Percentiles rank a stretch among this genome's conserved stretches.
These are phyloP conservation scores for Candida gigantensis DNA, from an alignment of 1,139 yeast species.

Conservation along the genomic window DNA sequence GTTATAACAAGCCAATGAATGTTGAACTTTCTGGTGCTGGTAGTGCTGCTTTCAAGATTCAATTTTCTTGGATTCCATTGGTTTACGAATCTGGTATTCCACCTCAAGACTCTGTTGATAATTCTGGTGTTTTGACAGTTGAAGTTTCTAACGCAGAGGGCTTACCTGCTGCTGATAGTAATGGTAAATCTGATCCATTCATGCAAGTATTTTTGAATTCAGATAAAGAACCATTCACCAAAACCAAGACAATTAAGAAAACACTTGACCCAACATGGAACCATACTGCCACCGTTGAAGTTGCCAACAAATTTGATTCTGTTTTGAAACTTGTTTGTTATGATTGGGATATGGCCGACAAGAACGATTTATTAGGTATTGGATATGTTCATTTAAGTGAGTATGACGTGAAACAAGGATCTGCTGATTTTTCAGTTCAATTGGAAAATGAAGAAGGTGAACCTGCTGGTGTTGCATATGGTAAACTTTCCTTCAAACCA, in stretches of 20 bases:
- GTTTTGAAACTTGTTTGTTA: conserved; percentile 56
- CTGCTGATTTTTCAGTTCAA: conserved; percentile 52
- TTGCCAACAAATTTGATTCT: conserved; percentile 63
- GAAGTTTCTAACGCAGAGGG: conserved; percentile 66
- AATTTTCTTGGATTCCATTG: conserved; percentile 77
- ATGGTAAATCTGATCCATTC: conserved; percentile 94
- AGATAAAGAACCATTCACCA: conserved; percentile 56
- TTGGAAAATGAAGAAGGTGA: conserved; percentile 57
- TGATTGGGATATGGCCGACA: conserved; percentile 94
- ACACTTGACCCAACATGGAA: conserved; percentile 89
- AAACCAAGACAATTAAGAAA: conserved; percentile 79
- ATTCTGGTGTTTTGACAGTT: conserved; percentile 73
- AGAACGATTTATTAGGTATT: conserved; percentile 77
- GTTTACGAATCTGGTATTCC: conserved; percentile 62
- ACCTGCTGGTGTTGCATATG: conserved; percentile 62
- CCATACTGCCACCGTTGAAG: conserved; percentile 55
- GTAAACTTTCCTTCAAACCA: conserved; percentile 68
- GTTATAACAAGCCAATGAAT: conserved; percentile 59
- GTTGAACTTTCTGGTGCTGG: conserved; percentile 50
- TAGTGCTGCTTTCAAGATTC: conserved; percentile 53
- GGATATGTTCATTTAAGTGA: conserved; percentile 61
- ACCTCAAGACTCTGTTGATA: conserved; percentile 70
- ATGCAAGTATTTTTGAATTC: conserved; percentile 67
- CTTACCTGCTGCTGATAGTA: conserved; percentile 79
- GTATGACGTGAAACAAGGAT: conserved; percentile 57